phyloP scores from a whole-genome alignment of 768 basidiomycete genomes.

The Termitomyces sp. region DNA sequence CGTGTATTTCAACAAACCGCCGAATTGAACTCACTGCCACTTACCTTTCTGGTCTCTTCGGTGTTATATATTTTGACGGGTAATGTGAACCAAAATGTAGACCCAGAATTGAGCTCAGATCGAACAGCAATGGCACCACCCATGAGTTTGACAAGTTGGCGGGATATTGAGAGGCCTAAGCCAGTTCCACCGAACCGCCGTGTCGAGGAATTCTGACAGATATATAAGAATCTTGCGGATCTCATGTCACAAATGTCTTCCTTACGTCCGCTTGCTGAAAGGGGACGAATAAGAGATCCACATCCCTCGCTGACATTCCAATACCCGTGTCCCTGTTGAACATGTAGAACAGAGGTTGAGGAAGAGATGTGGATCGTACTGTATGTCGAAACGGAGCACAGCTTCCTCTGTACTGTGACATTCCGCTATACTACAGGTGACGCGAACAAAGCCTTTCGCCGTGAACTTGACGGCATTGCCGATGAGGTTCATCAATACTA shows the following conservation, averaged over 20 bases:
- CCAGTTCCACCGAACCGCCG: conserved; percentile 77
- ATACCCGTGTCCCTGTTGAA: conserved; percentile 62
- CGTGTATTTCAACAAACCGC: not conserved
- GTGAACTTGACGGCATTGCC: conserved; percentile 79
- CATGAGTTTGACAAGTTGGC: conserved; percentile 72
- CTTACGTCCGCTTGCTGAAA: conserved; percentile 69
- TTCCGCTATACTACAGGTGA: conserved; percentile 50
- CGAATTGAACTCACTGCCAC: not conserved
- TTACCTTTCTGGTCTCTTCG: conserved; percentile 52
- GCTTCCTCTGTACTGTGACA: conserved; percentile 36
- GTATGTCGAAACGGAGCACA: conserved; percentile 58
- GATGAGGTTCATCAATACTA: conserved; percentile 73
- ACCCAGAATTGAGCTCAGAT: conserved; percentile 58
- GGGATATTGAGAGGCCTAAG: conserved; percentile 67
- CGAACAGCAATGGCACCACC: conserved; percentile 67
- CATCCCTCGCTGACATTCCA: conserved; percentile 59
- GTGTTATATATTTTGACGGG: conserved; percentile 55
- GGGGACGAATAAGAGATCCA: conserved; percentile 63
- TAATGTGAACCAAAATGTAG: conserved; percentile 70
- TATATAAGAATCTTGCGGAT: not conserved
- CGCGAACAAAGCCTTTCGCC: conserved; percentile 53
- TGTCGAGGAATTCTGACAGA: conserved; percentile 56
- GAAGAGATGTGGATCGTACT: conserved; percentile 28
- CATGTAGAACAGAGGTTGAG: not conserved
- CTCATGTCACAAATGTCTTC: not conserved